Conservation (phyloP, 345 rosid species). For the Brassica nigra region DNA sequence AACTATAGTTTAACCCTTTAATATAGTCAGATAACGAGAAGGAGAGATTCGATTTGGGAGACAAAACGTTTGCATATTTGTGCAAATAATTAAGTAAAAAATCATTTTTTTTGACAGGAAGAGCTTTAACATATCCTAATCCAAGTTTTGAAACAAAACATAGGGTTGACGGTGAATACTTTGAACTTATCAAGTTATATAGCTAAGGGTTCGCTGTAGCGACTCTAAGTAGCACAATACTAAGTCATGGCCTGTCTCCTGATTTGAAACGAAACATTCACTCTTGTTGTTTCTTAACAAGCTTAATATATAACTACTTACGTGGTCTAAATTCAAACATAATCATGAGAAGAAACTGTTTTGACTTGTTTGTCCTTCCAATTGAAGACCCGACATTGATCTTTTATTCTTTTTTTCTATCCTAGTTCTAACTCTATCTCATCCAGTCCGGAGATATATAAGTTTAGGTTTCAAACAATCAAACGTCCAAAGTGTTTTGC, state of each 20-base stretch:
- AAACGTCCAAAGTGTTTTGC: background rate
- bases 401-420: background rate
- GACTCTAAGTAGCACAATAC: background rate
- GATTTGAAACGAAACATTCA: background rate
- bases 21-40: background rate
- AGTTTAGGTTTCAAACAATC: background rate
- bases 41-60: slow-evolving; percentile 4
- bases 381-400: background rate
- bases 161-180: background rate
- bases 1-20: background rate
- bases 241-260: background rate
- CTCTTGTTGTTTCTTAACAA: background rate
- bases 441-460: background rate
- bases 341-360: background rate
- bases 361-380: background rate
- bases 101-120: background rate
- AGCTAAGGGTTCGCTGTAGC: background rate
- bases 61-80: slow-evolving; percentile 4
- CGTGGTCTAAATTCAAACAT: background rate
- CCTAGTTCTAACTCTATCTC: background rate
- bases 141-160: background rate
- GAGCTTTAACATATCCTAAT: background rate
- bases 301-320: background rate
- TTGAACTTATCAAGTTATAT: background rate
- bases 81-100: background rate